phyloP scores from a whole-genome alignment of 495 filamentous ascomycete species.

The Tuber microsphaerosporum region DNA sequence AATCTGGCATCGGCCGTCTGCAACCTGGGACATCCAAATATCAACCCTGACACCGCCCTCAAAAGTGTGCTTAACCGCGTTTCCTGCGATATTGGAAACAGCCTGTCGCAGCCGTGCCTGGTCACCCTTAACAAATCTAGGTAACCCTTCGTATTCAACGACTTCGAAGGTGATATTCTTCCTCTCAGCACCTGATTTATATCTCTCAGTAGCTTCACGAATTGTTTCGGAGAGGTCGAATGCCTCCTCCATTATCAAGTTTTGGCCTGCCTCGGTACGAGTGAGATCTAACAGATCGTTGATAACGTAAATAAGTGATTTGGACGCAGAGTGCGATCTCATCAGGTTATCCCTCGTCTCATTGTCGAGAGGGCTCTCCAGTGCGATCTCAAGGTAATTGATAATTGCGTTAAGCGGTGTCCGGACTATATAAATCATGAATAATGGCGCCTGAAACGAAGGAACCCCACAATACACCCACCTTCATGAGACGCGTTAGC shows the following conservation, averaged over 20 bases:
- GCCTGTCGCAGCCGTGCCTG: conserved; percentile 70
- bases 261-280: conserved; percentile 74
- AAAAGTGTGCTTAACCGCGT: conserved; percentile 75
- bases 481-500: conserved; percentile 87
- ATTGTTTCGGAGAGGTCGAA: conserved; percentile 69
- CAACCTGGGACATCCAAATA: conserved; percentile 46
- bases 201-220: conserved; percentile 67
- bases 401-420: conserved; percentile 94
- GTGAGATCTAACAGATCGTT: conserved; percentile 92
- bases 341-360: conserved; percentile 84
- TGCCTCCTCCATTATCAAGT: conserved; percentile 71
- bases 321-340: conserved; percentile 88
- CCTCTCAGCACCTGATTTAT: conserved; percentile 64
- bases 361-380: conserved; percentile 72
- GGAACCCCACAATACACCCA: background rate
- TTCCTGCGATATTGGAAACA: conserved; percentile 73
- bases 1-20: conserved; percentile 47
- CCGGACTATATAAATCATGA: conserved; percentile 50
- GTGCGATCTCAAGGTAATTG: conserved; percentile 88
- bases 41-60: conserved; percentile 67
- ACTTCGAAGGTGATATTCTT: conserved; percentile 67
- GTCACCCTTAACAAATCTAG: conserved; percentile 68
- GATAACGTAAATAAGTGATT: conserved; percentile 90
- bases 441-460: background rate
- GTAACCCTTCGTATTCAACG: conserved; percentile 61